Base-by-base conservation (phyloP, 225 moss, liverwort and hornwort species). In the Polytrichum formosum region DNA sequence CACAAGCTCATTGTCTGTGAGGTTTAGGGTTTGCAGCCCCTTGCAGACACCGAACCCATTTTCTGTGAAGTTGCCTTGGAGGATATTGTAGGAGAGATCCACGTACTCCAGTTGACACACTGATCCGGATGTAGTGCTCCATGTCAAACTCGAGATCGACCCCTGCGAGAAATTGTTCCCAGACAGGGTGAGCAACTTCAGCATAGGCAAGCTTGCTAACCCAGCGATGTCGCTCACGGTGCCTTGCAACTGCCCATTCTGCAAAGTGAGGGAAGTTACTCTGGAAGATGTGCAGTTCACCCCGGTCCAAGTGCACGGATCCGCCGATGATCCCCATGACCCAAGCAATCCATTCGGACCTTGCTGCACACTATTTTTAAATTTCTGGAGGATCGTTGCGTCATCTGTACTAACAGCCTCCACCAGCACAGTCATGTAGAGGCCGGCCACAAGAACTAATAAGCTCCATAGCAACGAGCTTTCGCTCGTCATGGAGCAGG, bases 231-330 rank as follows among this genome's bases (percentile, higher is more conserved):
- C 29, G 4, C 6, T n/a, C 0, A 33, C 37, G 8, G 25, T 18
- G 18, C 60, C 70, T 31, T 31, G 28, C 21, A 71, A 21, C 22
- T 61, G 35, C 4, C 33, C 21, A 7, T 61, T 18, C 5, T 61
- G 29, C 17, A 71, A 61, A 22, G 16, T 46, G 33, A 71, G 18
- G 31, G 31, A 28, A 4, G 70, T 33, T 5, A 71, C 70, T 23
- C 70, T 60, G 7, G 70, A 61, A 5, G 60, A 29, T 2, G 61
- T 61, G 70, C 70, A 71, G 18, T 61, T 33, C 61, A 71, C 61
- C 9, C 70, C 70, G 31, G 13, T 35, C 70, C 70, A 71, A 20
- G n/a, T 18, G 31, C 70, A 71, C 26, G 61, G 61, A 5, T 61
- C 70, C 28, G 70, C 37, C 28, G 61, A 18, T n/a, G 19, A 35